Conservation (phyloP, 768 basidiomycete genomes). For the Boletus subparvulus region DNA sequence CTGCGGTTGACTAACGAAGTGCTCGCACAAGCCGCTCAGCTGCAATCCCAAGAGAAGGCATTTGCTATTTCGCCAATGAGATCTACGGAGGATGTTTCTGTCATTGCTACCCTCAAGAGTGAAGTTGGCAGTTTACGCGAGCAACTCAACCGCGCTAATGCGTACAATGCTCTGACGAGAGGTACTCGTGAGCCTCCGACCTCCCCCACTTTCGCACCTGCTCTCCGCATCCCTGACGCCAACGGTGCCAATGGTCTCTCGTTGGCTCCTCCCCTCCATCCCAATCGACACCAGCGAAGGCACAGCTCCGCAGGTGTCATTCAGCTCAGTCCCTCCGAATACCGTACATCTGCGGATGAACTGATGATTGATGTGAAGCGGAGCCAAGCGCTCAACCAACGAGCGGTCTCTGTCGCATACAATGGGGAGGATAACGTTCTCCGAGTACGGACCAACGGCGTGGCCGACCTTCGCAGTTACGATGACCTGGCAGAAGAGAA, state of each 20-base stretch:
- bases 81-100: constrained; percentile 79
- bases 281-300: constrained; percentile 70
- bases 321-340: constrained; percentile 54
- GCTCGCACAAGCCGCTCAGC: constrained; percentile 63
- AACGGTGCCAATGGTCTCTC: constrained; percentile 43
- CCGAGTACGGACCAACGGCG: constrained; percentile 62
- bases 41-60: constrained; percentile 74
- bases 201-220: constrained; percentile 86
- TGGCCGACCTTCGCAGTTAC: constrained; percentile 69
- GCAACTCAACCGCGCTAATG: constrained; percentile 94
- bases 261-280: constrained; percentile 35
- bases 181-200: constrained; percentile 71
- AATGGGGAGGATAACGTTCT: constrained; percentile 76
- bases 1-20: constrained; percentile 80
- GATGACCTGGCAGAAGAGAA: constrained; percentile 96
- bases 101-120: constrained; percentile 85
- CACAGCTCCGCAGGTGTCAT: constrained; percentile 87
- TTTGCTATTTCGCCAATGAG: constrained; percentile 63
- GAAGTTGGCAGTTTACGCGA: constrained; percentile 93
- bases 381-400: constrained; percentile 67
- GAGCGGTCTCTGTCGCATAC: constrained; percentile 87
- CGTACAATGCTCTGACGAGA: constrained; percentile 82
- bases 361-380: constrained; percentile 72
- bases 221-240: constrained; percentile 56
- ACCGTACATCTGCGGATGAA: constrained; percentile 76